A percentile compares a stretch with the other conserved stretches of the same genome.
Evolutionary conservation across 768 basidiomycete species (phyloP).

Genomic region (Auriscalpium orientale): DNA sequence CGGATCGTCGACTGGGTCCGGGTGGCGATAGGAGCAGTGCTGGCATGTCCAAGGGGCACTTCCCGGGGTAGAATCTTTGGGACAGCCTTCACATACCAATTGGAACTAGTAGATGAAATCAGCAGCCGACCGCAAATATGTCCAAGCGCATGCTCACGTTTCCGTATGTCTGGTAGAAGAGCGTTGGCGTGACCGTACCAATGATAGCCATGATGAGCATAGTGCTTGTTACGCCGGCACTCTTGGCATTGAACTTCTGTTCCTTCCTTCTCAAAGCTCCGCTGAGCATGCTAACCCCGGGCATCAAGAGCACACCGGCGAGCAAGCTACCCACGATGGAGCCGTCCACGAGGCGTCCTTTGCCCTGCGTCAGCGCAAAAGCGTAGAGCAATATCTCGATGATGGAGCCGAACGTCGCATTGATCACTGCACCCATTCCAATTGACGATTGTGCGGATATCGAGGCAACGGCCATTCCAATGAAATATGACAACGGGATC

Average conservation of each 20-base stretch:
- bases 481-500: conserved; percentile 97
- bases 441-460: conserved; percentile 98
- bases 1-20: conserved; percentile 86
- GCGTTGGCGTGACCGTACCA: conserved; percentile 86
- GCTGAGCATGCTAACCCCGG: conserved; percentile 91
- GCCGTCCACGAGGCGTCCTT: conserved; percentile 93
- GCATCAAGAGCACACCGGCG: conserved; percentile 95
- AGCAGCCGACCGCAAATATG: neutral
- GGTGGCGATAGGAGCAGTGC: conserved; percentile 91
- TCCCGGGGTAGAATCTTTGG: conserved; percentile 23
- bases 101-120: conserved; percentile 54
- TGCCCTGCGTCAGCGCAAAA: conserved; percentile 84
- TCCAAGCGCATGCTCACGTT: conserved; percentile 52
- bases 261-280: conserved; percentile 88
- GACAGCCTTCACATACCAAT: conserved; percentile 78
- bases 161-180: conserved; percentile 98
- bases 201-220: conserved; percentile 99
- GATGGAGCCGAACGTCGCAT: conserved; percentile 97
- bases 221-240: conserved; percentile 96
- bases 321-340: conserved; percentile 93
- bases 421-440: conserved; percentile 99
- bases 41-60: conserved; percentile 75
- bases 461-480: conserved; percentile 98
- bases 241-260: conserved; percentile 98
- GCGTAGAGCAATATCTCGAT: conserved; percentile 93